A percentile compares a stretch with the other conserved stretches of the same genome.
phyloP scores from a whole-genome alignment of 2,329 filamentous ascomycete genomes.

The Penicillium sp. region DNA sequence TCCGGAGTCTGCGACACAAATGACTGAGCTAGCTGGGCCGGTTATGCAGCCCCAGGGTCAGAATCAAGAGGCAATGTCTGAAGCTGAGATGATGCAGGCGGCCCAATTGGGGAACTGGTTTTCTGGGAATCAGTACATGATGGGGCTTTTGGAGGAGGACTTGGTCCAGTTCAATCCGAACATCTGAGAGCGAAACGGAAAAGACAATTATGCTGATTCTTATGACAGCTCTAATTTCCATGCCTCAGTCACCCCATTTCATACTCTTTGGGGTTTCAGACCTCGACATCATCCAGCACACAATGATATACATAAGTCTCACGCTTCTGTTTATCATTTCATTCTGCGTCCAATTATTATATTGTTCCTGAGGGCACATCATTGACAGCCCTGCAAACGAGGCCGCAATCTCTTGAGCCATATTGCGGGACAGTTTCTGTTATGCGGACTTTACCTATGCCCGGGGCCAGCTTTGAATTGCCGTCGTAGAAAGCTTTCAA shows the following conservation, averaged over 20 bases:
- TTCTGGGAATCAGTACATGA: conserved; percentile 64
- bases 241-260: background rate
- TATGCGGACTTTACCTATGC: no score
- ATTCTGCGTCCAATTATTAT: no score
- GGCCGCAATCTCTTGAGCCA: no score
- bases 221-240: background rate
- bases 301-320: no score
- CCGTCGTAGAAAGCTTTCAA: no score
- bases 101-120: conserved; percentile 66
- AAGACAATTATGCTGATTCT: background rate
- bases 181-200: background rate
- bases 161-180: conserved; percentile 31
- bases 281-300: background rate
- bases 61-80: conserved; percentile 12
- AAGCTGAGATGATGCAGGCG: conserved; percentile 28
- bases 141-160: conserved; percentile 66
- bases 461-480: no score
- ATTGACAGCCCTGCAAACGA: no score
- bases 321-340: no score
- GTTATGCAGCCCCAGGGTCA: conserved; percentile 8
- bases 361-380: rapidly evolving
- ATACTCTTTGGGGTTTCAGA: background rate
- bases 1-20: background rate
- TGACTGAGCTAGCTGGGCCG: conserved; percentile 4
- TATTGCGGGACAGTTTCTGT: no score